Conservation (phyloP, 2,329 filamentous ascomycete genomes). For the Aspergillus sp. region DNA sequence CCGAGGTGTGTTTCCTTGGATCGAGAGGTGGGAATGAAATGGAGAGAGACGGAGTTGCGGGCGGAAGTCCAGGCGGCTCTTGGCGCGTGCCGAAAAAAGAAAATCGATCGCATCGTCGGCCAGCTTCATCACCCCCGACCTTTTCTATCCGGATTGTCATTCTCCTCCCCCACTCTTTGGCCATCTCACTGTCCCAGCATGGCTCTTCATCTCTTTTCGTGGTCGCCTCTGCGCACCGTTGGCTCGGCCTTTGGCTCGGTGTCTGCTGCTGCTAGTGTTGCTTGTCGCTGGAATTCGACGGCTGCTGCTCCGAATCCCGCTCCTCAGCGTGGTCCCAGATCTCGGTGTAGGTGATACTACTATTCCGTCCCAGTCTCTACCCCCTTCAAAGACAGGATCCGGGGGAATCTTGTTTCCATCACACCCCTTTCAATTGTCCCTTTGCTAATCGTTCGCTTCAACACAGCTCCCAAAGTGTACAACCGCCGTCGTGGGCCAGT, state of each 20-base stretch:
- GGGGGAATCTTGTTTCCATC: not conserved
- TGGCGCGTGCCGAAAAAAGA: constrained; percentile 30
- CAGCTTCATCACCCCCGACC: constrained; percentile 17
- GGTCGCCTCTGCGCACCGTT: constrained; percentile 29
- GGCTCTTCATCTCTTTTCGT: constrained; percentile 33
- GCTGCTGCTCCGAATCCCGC: constrained; percentile 30
- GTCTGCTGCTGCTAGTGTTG: constrained; percentile 21
- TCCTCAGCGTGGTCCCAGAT: constrained; percentile 24
- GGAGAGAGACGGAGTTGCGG: not conserved
- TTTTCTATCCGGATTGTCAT: not conserved
- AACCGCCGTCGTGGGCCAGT: constrained; percentile 29
- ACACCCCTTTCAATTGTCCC: not conserved
- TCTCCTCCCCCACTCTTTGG: not conserved
- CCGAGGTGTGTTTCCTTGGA: not conserved
- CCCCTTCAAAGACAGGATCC: not conserved
- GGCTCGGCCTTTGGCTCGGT: constrained; percentile 23
- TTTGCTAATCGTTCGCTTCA: constrained; percentile 4
- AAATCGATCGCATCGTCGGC: constrained; percentile 22
- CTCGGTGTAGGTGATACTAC: constrained; percentile 24
- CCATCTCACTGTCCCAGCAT: constrained; percentile 18
- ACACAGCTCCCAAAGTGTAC: constrained; percentile 23
- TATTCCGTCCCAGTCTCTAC: too few relatives aligned
- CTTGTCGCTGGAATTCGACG: constrained; percentile 40
- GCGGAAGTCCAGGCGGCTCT: constrained; percentile 28
- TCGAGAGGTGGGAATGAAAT: not conserved